Percentiles rank a stretch among this genome's conserved stretches.
Evolutionary conservation across 2,329 filamentous ascomycete genomes (phyloP).

Genomic region (Lecanicillium sp.): DNA sequence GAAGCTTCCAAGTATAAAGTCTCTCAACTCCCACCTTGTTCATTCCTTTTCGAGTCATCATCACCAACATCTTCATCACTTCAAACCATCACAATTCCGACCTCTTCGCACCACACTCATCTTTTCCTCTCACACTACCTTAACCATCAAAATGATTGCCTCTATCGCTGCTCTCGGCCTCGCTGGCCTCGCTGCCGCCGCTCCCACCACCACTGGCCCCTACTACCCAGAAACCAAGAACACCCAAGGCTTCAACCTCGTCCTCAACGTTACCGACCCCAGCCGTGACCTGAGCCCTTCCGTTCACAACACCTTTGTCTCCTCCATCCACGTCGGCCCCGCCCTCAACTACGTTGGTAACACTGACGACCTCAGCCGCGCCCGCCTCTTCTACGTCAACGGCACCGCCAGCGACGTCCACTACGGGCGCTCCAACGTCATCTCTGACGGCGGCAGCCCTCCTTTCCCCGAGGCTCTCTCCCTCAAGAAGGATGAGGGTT

Average conservation of each 20-base stretch:
- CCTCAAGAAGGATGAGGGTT: slow-evolving; percentile 23
- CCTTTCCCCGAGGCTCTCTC: slow-evolving; percentile 33
- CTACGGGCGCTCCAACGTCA: slow-evolving; percentile 26
- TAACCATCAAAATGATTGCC: slow-evolving; percentile 2
- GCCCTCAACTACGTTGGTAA: slow-evolving; percentile 35
- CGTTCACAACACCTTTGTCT: slow-evolving; percentile 35
- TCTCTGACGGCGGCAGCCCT: slow-evolving; percentile 37
- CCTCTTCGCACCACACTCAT: too few species aligned
- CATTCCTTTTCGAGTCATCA: neutral
- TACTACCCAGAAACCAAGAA: slow-evolving; percentile 15
- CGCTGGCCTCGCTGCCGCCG: slow-evolving; percentile 19
- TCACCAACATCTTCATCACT: neutral
- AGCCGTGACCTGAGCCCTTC: slow-evolving; percentile 33
- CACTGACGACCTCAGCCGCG: slow-evolving; percentile 15
- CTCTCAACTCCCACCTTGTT: neutral
- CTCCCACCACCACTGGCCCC: slow-evolving; percentile 12
- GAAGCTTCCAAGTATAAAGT: neutral
- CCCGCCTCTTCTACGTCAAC: slow-evolving; percentile 43
- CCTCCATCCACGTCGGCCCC: slow-evolving; percentile 38
- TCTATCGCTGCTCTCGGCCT: slow-evolving; percentile 4
- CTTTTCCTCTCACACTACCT: neutral
- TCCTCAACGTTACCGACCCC: slow-evolving; percentile 39
- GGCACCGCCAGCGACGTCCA: slow-evolving; percentile 34
- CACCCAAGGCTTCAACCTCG: slow-evolving; percentile 34
- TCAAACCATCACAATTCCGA: neutral